Evolutionary conservation across 768 basidiomycete genomes (phyloP), one percentile per base, ranked within the genome.

Genomic region (Russula ochroleuca): DNA sequence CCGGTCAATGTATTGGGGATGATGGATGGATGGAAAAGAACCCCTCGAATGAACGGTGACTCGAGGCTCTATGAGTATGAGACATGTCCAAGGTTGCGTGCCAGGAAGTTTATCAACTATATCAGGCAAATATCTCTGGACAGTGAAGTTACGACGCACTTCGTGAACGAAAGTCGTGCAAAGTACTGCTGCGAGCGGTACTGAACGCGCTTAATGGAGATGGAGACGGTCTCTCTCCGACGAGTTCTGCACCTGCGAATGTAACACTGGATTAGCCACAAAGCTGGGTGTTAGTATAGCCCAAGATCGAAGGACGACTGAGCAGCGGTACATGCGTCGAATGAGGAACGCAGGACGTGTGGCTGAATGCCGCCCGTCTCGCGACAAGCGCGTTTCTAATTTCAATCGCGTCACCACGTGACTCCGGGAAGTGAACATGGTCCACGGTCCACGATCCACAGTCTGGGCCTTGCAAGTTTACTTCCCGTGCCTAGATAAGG

Each of bases 391-490:
- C 8, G 48, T 25, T 49, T 21, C 13, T 23, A 23, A 17, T 28
- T 25, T 51, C 2, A 15, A 14, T 37, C 51, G 33, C 59, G 51
- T 9, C 13, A 54, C 11, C 60, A 61, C 60, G 60, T 61, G 60
- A 47, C 51, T 23, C 21, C 31, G 28, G 38, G 48, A n/a, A n/a
- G n/a, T n/a, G n/a, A n/a, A n/a, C n/a, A n/a, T n/a, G n/a, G n/a
- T 38, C 35, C 35, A 37, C 21, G 48, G 47, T 49, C 45, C 37
- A 33, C n/a, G n/a, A 28, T 28, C 28, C 28, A 28, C 28, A 5
- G 28, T 28, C 28, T 5, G 28, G 28, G 28, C 28, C 28, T 28
- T 28, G 28, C 28, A 28, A n/a, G n/a, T n/a, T n/a, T n/a, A n/a
- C n/a, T 5, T 28, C 28, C 28, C 28, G 28, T 28, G 28, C 28